Conservation (phyloP, 306 rosid species). For the Canavalia gladiata region DNA sequence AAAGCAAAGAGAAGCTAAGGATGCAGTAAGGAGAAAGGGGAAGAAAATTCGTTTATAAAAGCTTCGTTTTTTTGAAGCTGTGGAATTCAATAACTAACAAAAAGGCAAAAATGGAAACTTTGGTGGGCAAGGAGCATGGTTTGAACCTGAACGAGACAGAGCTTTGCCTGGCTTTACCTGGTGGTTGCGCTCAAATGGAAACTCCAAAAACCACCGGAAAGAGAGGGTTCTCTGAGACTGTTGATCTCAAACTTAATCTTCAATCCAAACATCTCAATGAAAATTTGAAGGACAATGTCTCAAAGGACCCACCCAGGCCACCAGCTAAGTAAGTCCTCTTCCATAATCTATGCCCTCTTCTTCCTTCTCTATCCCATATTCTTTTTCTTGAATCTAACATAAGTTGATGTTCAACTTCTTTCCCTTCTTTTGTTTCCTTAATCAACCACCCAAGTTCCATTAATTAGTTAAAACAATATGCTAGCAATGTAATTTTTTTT, state of each 20-base stretch:
- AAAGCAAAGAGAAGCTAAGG: too few relatives aligned
- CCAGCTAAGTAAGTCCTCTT: slow-evolving; percentile 76
- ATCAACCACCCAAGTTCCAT: too few relatives aligned
- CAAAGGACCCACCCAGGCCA: slow-evolving; percentile 71
- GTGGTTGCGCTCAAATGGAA: slow-evolving; percentile 70
- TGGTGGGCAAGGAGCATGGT: slow-evolving; percentile 51
- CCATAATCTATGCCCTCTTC: not conserved
- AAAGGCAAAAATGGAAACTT: slow-evolving; percentile 55
- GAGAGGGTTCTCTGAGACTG: slow-evolving; percentile 92
- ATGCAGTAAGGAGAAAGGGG: too few relatives aligned
- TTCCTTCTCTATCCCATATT: too few relatives aligned
- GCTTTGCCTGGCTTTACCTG: slow-evolving; percentile 92
- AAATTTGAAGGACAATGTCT: slow-evolving; percentile 47
- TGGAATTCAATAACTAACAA: slow-evolving; percentile 43
- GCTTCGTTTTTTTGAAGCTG: not conserved
- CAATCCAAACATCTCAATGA: slow-evolving; percentile 69
- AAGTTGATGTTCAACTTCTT: slow-evolving; percentile 2
- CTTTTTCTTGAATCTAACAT: too few relatives aligned
- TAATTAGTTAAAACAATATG: too few relatives aligned
- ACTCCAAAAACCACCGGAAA: slow-evolving; percentile 73
- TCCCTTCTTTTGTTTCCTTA: too few relatives aligned
- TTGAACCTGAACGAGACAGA: slow-evolving; percentile 89
- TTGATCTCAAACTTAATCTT: slow-evolving; percentile 88
- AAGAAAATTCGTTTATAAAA: too few relatives aligned
- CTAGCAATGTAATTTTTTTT: too few relatives aligned